These are phyloP conservation scores for Cercospora citrullina DNA, from an alignment of 2,329 filamentous ascomycete genomes.

Conservation along the genomic window DNA sequence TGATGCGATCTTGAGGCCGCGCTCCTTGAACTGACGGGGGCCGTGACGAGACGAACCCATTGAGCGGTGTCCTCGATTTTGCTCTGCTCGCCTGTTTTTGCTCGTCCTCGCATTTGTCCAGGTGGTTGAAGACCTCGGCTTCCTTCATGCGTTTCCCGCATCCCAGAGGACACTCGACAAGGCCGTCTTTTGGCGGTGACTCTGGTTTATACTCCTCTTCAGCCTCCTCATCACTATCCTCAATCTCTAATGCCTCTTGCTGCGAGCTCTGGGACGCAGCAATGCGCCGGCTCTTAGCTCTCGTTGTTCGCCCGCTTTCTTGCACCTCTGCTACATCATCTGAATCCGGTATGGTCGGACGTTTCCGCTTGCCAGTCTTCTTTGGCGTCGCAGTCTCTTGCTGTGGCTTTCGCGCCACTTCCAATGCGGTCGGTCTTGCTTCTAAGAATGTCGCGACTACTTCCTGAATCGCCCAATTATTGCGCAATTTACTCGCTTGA, in stretches of 20 bases:
- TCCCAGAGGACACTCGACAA: constrained; percentile 77
- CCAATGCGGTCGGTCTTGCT: constrained; percentile 62
- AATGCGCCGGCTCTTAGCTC: constrained; percentile 40
- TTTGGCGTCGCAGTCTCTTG: constrained; percentile 29
- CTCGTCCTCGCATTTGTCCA: constrained; percentile 64
- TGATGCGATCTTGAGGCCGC: constrained; percentile 62
- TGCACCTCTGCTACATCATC: constrained; percentile 34
- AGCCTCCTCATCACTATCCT: constrained; percentile 45
- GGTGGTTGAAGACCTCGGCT: constrained; percentile 72
- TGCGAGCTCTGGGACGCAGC: constrained; percentile 35
- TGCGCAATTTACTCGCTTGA: constrained; percentile 79
- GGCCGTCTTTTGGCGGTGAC: constrained; percentile 61
- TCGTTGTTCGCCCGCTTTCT: constrained; percentile 38
- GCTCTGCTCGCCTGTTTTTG: constrained; percentile 32
- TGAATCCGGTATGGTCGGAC: constrained; percentile 37
- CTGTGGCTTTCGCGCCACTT: constrained; percentile 55
- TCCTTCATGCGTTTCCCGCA: constrained; percentile 79
- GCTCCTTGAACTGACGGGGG: constrained; percentile 30
- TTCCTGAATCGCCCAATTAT: constrained; percentile 83
- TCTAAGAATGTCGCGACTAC: constrained; percentile 75
- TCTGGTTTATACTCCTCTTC: constrained; percentile 38
- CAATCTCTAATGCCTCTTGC: constrained; percentile 35
- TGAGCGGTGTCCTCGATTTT: constrained; percentile 27
- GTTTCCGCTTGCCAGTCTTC: constrained; percentile 55
- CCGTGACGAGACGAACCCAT: constrained; percentile 19